Evolutionary conservation across 2,329 filamentous ascomycete genomes (phyloP), one percentile per base, ranked within the genome.

Genomic region (Amesomyces nigricolor): DNA sequence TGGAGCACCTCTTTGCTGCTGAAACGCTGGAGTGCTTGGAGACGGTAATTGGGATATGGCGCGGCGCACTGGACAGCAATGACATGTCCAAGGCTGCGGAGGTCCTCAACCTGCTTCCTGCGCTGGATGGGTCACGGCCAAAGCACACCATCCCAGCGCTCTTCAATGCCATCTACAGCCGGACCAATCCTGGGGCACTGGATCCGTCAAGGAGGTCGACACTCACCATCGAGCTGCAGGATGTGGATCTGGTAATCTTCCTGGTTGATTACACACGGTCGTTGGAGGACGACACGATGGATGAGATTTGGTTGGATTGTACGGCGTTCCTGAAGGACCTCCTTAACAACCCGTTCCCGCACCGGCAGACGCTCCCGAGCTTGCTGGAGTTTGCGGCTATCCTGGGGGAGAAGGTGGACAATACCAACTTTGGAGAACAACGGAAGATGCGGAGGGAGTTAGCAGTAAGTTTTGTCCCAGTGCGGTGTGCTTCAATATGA

Each of bases 281-380:
- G 0, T 77, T 97, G 11, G 94, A 99, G 66, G 94, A 99, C 65
- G 94, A 99, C 73, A 88, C 94, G 14, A 92, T 96, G 80, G 94
- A 99, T 65, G 94, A 99, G 71, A 96, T 99, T 47, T 99, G 94
- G 94, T 80, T 85, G 40, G 92, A 99, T 68, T 99, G 92, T 69
- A 90, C 91, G 65, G 82, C 87, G 0, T 99, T 99, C 70, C 71
- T 97, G 58, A 87, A 85, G 60, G 95, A 99, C 67, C 81, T 99
- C 29, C 78, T 99, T 29, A 85, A 87, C 22, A 99, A 99, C 66
- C 95, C 94, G 1, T 90, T 99, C 65, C 94, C 94, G 2, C 92
- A 99, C 72, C 81, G 94, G 54, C 91, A 96, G 67, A 92, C 91
- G 7, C 72, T 99, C 39, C 89, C 94, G 6, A 85, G 86, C 50